Evolutionary conservation across 2,329 filamentous ascomycete genomes (phyloP).

Genomic region (Neurospora sp.): DNA sequence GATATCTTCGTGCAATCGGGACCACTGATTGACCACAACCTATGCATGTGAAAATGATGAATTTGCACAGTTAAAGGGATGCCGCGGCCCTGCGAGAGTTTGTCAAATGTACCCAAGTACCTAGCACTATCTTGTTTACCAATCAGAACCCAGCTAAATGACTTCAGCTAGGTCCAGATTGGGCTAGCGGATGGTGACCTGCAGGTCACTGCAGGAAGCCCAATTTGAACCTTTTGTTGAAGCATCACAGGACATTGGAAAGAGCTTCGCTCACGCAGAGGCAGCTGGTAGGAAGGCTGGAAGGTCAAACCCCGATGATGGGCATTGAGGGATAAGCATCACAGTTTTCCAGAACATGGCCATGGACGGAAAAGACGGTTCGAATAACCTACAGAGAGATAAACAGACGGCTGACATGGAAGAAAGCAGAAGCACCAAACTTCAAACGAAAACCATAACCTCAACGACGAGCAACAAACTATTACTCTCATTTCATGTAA

Average conservation of each 20-base stretch:
- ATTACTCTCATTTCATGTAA: background rate
- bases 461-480: background rate
- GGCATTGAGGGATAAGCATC: background rate
- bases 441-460: background rate
- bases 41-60: too few relatives aligned
- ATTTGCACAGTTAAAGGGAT: too few relatives aligned
- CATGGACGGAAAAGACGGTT: background rate
- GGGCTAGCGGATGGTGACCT: background rate
- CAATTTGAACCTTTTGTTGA: background rate
- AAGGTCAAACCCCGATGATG: background rate
- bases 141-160: background rate
- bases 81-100: background rate
- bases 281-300: background rate
- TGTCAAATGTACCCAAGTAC: background rate
- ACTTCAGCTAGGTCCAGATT: background rate
- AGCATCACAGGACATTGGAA: background rate
- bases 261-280: background rate
- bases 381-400: background rate
- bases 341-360: background rate
- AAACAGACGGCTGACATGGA: background rate
- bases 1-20: background rate
- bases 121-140: background rate
- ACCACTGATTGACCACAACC: too few relatives aligned
- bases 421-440: background rate
- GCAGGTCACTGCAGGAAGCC: background rate